A percentile compares a stretch with the other conserved stretches of the same genome.
Evolutionary conservation across 2,329 filamentous ascomycete genomes (phyloP).

Genomic region (Fusarium sp.): DNA sequence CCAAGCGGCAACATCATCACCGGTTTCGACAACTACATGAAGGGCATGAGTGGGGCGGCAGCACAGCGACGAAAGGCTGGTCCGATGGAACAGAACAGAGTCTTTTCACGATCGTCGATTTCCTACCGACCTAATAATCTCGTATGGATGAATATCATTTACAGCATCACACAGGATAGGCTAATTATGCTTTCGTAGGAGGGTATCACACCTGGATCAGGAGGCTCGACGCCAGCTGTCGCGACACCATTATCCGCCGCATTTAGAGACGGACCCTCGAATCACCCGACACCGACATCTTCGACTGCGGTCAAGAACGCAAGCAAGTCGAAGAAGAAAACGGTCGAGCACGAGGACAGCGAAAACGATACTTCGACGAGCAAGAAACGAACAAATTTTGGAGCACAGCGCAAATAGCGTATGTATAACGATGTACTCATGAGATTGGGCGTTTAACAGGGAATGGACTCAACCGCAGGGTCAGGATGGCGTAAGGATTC

Average conservation of each 20-base stretch:
- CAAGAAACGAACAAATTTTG: slow-evolving; percentile 69
- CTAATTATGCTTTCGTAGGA: slow-evolving; percentile 21
- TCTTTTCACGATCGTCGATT: slow-evolving; percentile 76
- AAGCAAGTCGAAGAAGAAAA: slow-evolving; percentile 65
- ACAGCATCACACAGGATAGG: not conserved
- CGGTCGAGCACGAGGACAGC: slow-evolving; percentile 62
- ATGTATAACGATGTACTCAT: not conserved
- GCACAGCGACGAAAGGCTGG: slow-evolving; percentile 72
- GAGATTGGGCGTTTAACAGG: slow-evolving; percentile 11
- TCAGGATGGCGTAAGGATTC: slow-evolving; percentile 14
- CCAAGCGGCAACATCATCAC: slow-evolving; percentile 94
- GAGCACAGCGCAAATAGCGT: slow-evolving; percentile 61
- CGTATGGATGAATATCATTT: slow-evolving; percentile 39
- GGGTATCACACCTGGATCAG: slow-evolving; percentile 50
- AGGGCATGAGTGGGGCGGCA: slow-evolving; percentile 75
- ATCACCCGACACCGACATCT: slow-evolving; percentile 66
- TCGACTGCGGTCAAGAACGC: slow-evolving; percentile 57
- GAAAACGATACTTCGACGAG: slow-evolving; percentile 65
- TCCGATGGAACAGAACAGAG: slow-evolving; percentile 75
- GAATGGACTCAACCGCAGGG: slow-evolving; percentile 1
- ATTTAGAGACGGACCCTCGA: slow-evolving; percentile 61
- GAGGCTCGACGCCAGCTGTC: slow-evolving; percentile 50
- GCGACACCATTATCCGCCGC: slow-evolving; percentile 62
- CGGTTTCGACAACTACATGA: slow-evolving; percentile 98
- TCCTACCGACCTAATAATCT: slow-evolving; percentile 63